Base-by-base conservation (phyloP, 805 yeast species). In the Helenozyma baotianmanensis region DNA sequence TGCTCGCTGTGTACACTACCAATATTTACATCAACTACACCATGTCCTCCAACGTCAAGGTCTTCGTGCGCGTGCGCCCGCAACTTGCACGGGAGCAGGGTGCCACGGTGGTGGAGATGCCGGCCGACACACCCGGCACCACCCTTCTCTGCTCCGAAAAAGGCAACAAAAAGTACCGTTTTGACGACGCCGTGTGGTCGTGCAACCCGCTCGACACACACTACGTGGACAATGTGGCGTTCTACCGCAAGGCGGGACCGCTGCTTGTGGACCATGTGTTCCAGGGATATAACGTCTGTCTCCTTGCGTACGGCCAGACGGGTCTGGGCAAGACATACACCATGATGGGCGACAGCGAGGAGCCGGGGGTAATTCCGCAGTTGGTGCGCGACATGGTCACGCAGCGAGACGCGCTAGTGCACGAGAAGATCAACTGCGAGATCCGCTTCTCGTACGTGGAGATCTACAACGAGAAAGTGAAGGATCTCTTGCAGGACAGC, bases 401-500 rank as follows among this genome's bases (percentile, higher is more conserved):
- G 2, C 63, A 65, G 29, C 58, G 68, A 25, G 61, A 59, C 4
- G 36, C 50, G 3, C 47, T 72, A 27, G 52, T 70, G 7, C 53
- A 48, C 7, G 67, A 64, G 11, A 53, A 51, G 26, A 55, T 64
- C 42, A 57, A 63, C 34, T 62, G 70, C 42, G 62, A 58, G 31
- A 46, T 65, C 21, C 51, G 71, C 23, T 57, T 81, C 2, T 78
- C 86, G 9, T 83, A 77, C 54, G 69, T 80, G 49, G 94, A 84
- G 50, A 77, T 84, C 22, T 84, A 85, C 50, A 84, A 85, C 50
- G 94, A 84, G 54, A 78, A 75, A 40, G 86, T 82, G 1, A 64
- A 74, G 23, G 95, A 85, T 53, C 58, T 84, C 33, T 57, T 84
- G 12, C 56, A 51, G 11, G 17, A 17, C 16, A 39, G 37, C 4